Base-by-base conservation (phyloP, 2,329 filamentous ascomycete species). In the Dryadomyces sulphureus region DNA sequence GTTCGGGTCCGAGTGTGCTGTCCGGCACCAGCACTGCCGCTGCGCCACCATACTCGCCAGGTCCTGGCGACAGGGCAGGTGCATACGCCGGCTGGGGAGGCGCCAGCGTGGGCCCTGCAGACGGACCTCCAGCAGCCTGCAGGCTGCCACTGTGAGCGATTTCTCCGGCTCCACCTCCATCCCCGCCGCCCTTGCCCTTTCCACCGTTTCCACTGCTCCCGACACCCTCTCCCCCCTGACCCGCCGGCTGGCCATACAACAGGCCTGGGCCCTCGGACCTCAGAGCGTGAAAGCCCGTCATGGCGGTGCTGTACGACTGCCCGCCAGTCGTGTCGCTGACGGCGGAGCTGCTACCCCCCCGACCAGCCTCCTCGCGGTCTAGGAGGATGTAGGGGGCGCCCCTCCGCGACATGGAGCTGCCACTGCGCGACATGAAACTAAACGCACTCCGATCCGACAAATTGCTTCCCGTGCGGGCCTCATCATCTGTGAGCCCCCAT, bases 391-490 rank as follows among this genome's bases (percentile, higher is more conserved):
- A 35, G 17, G 27, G 27, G 3, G 16, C 41, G 3, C 22, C 27
- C 3, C 62, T 56, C 8, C 63, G 61, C 40, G 63, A 59, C n/a
- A 61, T 62, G 34, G 62, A 48, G 24, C 52, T 53, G 8, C 27
- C 44, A 0, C 50, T 47, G 2, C 45, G 48, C 2, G 48, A 45
- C 32, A 52, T 52, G 20, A 64, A 65, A 32, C 64, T 67, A 14
- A 68, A 60, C 3, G 62, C 62, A 55, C 69, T 71, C 30, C 65
- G 62, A 47, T 79, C 75, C 1, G 74, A 77, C 2, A 77, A 56
- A 53, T 71, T 75, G 54, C 73, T 77, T 25, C 63, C 72, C 5
- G 73, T 77, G 24, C 74, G 65, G 5, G 66, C 66, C 34, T 74
- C 70, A 38, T 73, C 69, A 16, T 70, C 67, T 16, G 16, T 16